These are phyloP conservation scores for Sphaerulina populicola DNA, from an alignment of 2,329 filamentous ascomycete genomes.

Conservation along the genomic window DNA sequence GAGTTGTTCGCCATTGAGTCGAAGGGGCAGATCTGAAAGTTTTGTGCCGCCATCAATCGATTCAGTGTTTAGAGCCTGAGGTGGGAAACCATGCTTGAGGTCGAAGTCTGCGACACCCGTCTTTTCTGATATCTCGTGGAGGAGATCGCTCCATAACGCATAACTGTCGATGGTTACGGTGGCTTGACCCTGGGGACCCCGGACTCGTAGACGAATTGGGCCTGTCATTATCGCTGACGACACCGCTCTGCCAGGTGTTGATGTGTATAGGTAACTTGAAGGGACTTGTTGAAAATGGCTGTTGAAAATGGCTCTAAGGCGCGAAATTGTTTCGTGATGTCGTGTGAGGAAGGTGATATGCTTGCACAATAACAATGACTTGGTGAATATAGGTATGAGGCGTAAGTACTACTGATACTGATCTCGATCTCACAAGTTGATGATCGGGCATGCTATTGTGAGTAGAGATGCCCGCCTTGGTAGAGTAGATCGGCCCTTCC, in stretches of 20 bases:
- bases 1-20: slow-evolving; percentile 60
- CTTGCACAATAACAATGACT: not conserved
- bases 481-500: too few relatives aligned
- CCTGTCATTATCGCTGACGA: slow-evolving; percentile 11
- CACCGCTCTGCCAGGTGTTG: not conserved
- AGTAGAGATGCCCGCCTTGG: not conserved
- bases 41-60: slow-evolving; percentile 43
- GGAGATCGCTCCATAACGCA: slow-evolving; percentile 56
- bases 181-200: slow-evolving; percentile 64
- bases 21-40: slow-evolving; percentile 51
- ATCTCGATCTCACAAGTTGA: not conserved
- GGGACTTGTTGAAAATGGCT: not conserved
- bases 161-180: slow-evolving; percentile 60
- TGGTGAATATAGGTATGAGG: not conserved
- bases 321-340: not conserved
- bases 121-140: slow-evolving; percentile 52
- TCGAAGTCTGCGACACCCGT: slow-evolving; percentile 61
- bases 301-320: not conserved
- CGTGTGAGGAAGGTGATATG: not conserved
- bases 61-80: slow-evolving; percentile 57
- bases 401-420: not conserved
- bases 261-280: not conserved
- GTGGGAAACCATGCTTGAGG: slow-evolving; percentile 78
- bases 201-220: slow-evolving; percentile 64
- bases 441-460: not conserved